Evolutionary conservation across 805 yeast genomes (phyloP).

Genomic region (Metschnikowia lochheadii): DNA sequence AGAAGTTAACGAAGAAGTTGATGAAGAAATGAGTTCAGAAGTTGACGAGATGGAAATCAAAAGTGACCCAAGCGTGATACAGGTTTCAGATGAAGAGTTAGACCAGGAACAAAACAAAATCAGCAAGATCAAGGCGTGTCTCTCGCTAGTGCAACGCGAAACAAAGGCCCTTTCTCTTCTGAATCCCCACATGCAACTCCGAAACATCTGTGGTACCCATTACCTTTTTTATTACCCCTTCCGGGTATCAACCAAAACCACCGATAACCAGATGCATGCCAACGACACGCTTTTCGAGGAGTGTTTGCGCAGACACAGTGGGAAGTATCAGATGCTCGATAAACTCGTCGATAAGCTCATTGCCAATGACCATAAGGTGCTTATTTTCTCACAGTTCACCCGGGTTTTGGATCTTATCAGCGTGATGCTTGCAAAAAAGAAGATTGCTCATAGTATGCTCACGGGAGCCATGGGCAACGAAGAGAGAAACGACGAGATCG

Average conservation of each 20-base stretch:
- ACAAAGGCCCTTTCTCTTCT: conserved; percentile 31
- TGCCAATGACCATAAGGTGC: conserved; percentile 55
- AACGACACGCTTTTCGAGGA: conserved; percentile 30
- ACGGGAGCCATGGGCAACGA: conserved; percentile 73
- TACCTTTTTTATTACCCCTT: conserved; percentile 78
- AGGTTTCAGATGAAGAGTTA: neutral
- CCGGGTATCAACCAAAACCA: neutral
- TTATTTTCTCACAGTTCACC: conserved; percentile 86
- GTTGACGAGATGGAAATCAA: neutral
- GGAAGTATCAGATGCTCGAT: conserved; percentile 68
- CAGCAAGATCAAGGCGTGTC: neutral
- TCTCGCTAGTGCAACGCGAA: conserved; percentile 3
- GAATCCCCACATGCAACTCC: conserved; percentile 76
- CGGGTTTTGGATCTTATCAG: conserved; percentile 74
- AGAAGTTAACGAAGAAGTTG: too few relatives aligned
- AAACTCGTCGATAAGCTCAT: conserved; percentile 55
- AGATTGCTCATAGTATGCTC: conserved; percentile 50
- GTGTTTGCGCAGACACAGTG: conserved; percentile 49
- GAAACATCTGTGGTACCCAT: conserved; percentile 84
- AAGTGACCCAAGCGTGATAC: neutral
- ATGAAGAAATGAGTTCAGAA: neutral
- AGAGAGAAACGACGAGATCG: conserved; percentile 62
- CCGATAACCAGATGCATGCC: conserved; percentile 18
- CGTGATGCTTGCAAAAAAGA: conserved; percentile 60
- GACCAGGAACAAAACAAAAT: neutral